Evolutionary conservation across 257 asterid genomes (phyloP), one percentile per base, ranked within the genome.

Genomic region (Plantago elongata): DNA sequence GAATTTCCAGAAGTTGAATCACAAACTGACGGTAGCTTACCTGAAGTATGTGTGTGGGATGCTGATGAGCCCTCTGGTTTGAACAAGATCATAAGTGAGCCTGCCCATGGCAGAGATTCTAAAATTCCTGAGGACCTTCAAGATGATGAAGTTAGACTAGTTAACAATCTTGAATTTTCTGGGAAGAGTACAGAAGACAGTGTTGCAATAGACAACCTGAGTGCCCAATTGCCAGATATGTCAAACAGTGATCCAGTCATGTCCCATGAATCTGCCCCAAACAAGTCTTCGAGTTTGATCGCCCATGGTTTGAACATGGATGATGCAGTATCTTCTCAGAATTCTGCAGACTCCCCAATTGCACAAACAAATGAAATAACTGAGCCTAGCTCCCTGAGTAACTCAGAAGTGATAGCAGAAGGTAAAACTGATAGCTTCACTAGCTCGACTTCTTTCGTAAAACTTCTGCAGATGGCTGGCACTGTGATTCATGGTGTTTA

Each of bases 271-370:
- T 70, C 75, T 64, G 70, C 38, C 45, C 45, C 69, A n/a, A 60
- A 69, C 55, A 76, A 64, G 72, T 68, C 63, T 38, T 45, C 61
- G 61, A 68, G 77, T 75, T 58, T 64, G 66, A 61, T 46, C 11
- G 83, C 61, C 54, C 81, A 76, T 69, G 87, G 70, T 68, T 79
- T 59, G 69, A 90, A 83, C 60, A 58, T 69, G 60, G 85, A 81
- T 66, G 86, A 82, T 16, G 59, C 83, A 37, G 77, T 72, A 74
- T 89, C 88, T 58, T 80, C 96, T 70, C 94, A 88, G 69, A 81
- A 72, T 72, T 87, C 96, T 34, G 61, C 74, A 43, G 79, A 78
- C 67, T 80, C 79, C 57, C 74, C 79, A 47, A 51, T 55, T 64
- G 77, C 76, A 66, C 90, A 73, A 68, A 67, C 58, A 52, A 52